Evolutionary conservation across 805 yeast genomes (phyloP).

Genomic region (Saccharomycopsis sp.): DNA sequence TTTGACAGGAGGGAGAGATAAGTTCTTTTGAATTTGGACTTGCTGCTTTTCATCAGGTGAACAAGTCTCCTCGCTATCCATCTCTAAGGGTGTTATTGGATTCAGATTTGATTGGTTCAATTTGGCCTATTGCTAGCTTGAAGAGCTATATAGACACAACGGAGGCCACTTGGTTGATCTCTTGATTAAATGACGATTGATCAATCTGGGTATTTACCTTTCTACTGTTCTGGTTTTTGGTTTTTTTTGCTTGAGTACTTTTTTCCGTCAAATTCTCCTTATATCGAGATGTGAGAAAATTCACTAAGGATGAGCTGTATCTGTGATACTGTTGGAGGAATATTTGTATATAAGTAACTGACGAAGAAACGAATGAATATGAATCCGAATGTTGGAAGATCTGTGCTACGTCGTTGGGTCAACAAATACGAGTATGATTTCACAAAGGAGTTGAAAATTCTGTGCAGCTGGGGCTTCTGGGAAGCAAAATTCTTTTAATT

Average conservation of each 20-base stretch:
- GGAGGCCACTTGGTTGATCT: too few species aligned
- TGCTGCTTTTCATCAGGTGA: not conserved
- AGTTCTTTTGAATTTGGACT: constrained; percentile 3
- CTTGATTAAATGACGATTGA: not conserved
- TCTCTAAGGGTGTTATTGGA: not conserved
- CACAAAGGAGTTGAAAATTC: not conserved
- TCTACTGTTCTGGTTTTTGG: not conserved
- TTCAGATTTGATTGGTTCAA: not conserved
- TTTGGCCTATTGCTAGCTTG: too few species aligned
- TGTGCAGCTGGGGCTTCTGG: not conserved
- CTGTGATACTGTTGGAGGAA: not conserved
- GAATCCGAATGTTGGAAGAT: not conserved
- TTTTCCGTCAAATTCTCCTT: not conserved
- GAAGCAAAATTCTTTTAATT: not conserved
- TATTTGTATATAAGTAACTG: not conserved
- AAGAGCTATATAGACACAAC: too few species aligned
- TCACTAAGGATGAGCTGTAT: not conserved
- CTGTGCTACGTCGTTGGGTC: not conserved
- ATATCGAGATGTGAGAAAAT: not conserved
- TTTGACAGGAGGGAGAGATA: constrained; percentile 7
- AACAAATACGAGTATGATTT: not conserved
- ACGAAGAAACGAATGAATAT: not conserved
- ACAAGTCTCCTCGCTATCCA: not conserved
- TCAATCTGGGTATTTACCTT: not conserved
- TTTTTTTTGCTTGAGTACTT: not conserved